Base-by-base conservation (phyloP, 176 grass and related monocot species). In the Lolium perenne region DNA sequence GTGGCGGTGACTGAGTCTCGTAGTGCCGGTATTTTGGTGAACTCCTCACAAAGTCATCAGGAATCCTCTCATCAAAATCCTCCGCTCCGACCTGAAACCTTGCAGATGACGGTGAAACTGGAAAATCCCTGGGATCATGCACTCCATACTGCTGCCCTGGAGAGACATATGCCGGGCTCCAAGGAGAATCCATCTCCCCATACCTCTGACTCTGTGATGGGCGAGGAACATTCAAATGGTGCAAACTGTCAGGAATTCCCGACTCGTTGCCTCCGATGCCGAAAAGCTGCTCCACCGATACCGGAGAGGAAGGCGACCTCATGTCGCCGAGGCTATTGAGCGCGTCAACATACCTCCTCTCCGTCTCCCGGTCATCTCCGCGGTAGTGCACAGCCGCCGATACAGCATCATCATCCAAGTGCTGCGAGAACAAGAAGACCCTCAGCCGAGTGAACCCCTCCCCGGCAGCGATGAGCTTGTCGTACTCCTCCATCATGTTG, bases 401-500 rank as follows among this genome's bases (percentile, higher is more conserved):
- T 13, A 68, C 78, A 10, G 58, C 86, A 48, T 98, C 93, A 53
- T 84, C 85, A 51, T 98, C 95, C 18, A 78, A 58, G 72, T 83
- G 86, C 26, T 89, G 93, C 1, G 96, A 98, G 59, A 98, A 95
- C 5, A 98, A 89, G 83, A 98, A 95, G 71, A 98, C 91, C 71
- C 96, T 92, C 20, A 98, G 87, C 46, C 93, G 66, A 35, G 88
- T 95, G 85, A 92, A 90, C 4, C 79, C 88, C 84, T 98, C 90
- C 25, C 93, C 92, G 0, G 76, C 41, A 2, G 82, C 75, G 81
- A 90, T 86, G 81, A 98, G 79, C 86, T 95, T 98, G 90, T 98
- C 96, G 85, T 98, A 98, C 88, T 98, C 96, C 80, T 98, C 96
- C 92, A 98, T 98, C 93, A 98, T 98, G 86, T 98, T 98, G 38